Base-by-base conservation (phyloP, 2,329 filamentous ascomycete species). In the Fusarium chlamydosporum region DNA sequence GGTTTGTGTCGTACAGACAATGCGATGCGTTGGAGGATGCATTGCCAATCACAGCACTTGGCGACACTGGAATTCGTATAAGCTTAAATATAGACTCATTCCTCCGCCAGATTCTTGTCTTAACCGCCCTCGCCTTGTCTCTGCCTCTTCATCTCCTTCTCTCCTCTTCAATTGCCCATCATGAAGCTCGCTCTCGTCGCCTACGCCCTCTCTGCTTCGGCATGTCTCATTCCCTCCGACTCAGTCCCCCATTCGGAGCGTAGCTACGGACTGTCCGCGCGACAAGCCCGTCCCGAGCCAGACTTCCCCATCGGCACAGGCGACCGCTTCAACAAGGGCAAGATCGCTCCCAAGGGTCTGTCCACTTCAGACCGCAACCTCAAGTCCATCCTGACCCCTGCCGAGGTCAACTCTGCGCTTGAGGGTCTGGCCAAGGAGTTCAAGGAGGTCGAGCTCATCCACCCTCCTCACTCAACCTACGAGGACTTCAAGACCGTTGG, bases 361-460 rank as follows among this genome's bases (percentile, higher is more conserved):
- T 76, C 77, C 12, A 68, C 70, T 3, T 74, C 79, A 37, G 76
- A 80, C 23, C 76, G 78, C 59, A 74, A 75, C 31, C 78, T 84
- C 54, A 64, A 75, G 41, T 80, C 78, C 52, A 81, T 85, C 70
- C 79, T 86, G 72, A 85, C 80, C 48, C 75, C 80, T 37, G 67
- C 71, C 12, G 84, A 86, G 68, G 77, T 86, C 53, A 76, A 77
- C 43, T 81, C 81, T 3, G 84, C 79, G 2, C 75, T 85, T 33
- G 70, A 80, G 29, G 81, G 77, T 27, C 80, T 86, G 26, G 79
- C 78, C 29, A 77, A 71, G 34, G 73, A 72, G 23, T 84, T 81
- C 56, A 56, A 65, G 4, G 75, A 79, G 6, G 75, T 84, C 26
- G 74, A 74, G 52, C 76, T 81, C 16, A 79, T 85, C 62, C 77